Conservation (phyloP, 345 rosid species). For the Camelina neglecta region DNA sequence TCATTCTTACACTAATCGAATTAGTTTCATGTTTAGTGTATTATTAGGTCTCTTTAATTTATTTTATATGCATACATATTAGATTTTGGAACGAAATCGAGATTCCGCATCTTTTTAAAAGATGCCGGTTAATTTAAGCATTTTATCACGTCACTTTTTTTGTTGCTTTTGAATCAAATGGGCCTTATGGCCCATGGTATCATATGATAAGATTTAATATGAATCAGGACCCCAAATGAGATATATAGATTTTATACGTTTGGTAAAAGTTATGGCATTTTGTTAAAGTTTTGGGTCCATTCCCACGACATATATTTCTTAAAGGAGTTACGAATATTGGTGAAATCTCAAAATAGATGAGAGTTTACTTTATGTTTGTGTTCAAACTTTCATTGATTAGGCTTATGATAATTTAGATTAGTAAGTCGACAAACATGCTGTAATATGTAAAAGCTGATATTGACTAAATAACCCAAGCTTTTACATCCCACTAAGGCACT, state of each 20-base stretch:
- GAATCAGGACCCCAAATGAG: conserved; percentile 15
- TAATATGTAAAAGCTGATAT: background rate
- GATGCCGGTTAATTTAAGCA: conserved; percentile 25
- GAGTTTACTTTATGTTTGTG: background rate
- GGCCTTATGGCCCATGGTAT: conserved; percentile 27
- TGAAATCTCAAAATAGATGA: background rate
- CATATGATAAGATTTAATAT: background rate
- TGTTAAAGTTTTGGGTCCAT: conserved; percentile 15
- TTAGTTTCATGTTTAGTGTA: background rate
- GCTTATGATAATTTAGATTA: conserved; percentile 1
- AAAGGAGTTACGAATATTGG: background rate
- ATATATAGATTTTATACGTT: background rate
- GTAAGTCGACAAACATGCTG: background rate
- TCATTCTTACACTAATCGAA: background rate
- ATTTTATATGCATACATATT: background rate
- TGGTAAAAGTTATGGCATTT: background rate
- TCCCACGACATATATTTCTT: background rate
- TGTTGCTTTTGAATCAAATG: conserved; percentile 3
- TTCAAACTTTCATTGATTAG: background rate
- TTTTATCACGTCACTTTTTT: conserved; percentile 5
- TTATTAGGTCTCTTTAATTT: background rate
- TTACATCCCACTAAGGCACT: conserved; percentile 15
- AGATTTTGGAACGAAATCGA: conserved; percentile 22
- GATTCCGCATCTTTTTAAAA: conserved; percentile 38
- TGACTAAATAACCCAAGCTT: conserved; percentile 2